phyloP scores from a whole-genome alignment of 225 moss, liverwort and hornwort genomes.

The Rhytidiadelphus loreus region DNA sequence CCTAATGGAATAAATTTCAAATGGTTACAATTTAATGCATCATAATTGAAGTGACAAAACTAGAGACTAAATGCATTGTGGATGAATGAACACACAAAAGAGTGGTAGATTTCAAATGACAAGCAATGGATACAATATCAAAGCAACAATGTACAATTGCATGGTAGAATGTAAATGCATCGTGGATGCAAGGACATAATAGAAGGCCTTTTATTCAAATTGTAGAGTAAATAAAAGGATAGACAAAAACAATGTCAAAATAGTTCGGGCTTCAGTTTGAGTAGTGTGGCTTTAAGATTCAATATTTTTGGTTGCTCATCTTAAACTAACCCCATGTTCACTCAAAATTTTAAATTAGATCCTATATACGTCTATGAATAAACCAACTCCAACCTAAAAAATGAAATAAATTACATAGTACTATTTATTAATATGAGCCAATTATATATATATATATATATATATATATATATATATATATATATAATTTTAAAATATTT shows the following conservation, averaged over 20 bases:
- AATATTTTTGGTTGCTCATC: background rate
- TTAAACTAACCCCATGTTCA: background rate
- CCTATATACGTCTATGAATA: background rate
- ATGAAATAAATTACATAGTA: background rate
- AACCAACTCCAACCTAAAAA: background rate
- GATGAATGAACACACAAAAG: background rate
- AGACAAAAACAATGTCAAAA: background rate
- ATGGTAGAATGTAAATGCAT: too few species aligned
- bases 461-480: too few species aligned
- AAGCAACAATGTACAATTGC: too few species aligned
- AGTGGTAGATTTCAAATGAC: accelerated
- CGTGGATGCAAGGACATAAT: too few species aligned
- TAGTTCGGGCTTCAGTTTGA: background rate
- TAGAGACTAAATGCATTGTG: background rate
- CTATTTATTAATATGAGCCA: accelerated
- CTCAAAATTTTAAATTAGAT: background rate
- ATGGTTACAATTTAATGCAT: background rate
- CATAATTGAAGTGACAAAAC: background rate
- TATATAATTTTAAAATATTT: too few species aligned
- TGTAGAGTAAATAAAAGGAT: background rate
- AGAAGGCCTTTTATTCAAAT: background rate
- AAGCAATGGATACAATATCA: too few species aligned
- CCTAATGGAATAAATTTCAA: background rate
- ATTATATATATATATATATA: too few species aligned
- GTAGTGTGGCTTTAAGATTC: background rate